Conservation (phyloP, 176 grass and related monocot genomes). For the Triticum monococcum region DNA sequence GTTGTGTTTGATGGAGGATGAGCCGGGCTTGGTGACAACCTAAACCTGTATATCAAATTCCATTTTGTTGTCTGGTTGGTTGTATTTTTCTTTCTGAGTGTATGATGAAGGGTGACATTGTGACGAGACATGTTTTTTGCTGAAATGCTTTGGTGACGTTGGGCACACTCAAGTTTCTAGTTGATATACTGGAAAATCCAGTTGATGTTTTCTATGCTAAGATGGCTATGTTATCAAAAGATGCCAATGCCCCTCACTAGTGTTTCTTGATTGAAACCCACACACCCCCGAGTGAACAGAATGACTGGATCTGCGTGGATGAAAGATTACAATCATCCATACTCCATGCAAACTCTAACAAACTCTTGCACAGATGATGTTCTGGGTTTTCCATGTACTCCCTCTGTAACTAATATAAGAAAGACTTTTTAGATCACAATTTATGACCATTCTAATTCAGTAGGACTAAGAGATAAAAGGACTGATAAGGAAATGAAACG, state of each 20-base stretch:
- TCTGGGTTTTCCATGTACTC: neutral
- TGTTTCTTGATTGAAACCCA: too few species aligned
- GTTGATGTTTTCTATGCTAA: too few species aligned
- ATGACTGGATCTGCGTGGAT: neutral
- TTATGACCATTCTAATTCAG: neutral
- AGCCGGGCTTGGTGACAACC: neutral
- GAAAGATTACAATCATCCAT: neutral
- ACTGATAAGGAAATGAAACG: neutral
- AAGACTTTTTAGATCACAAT: neutral
- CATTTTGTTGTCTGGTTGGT: neutral
- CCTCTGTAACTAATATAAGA: too few species aligned
- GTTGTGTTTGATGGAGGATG: neutral
- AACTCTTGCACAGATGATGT: too few species aligned
- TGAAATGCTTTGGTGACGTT: neutral
- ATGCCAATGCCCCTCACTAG: too few species aligned
- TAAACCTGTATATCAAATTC: neutral
- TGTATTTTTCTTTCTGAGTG: neutral
- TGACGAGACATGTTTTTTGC: too few species aligned
- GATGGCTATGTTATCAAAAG: too few species aligned
- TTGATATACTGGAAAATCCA: too few species aligned
- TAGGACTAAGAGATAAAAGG: neutral
- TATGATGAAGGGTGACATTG: neutral
- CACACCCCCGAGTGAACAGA: too few species aligned
- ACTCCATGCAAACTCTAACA: too few species aligned
- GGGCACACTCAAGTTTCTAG: too few species aligned